These are phyloP conservation scores for Astragalus membranaceus DNA, from an alignment of 306 rosid genomes.

Conservation along the genomic window DNA sequence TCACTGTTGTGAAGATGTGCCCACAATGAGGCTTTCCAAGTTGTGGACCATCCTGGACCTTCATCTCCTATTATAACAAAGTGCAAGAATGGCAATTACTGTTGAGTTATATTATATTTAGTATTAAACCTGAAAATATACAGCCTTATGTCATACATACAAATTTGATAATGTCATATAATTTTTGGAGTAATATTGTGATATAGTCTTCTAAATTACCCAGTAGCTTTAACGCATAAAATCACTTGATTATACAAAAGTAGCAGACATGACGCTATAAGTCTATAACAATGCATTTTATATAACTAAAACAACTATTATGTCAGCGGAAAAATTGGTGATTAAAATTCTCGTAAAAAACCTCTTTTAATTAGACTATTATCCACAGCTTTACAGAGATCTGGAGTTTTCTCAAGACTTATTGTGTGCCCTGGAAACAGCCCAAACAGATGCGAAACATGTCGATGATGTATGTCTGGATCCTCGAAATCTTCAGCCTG, in stretches of 20 bases:
- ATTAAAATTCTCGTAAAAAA: constrained; percentile 24
- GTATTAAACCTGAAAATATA: background rate
- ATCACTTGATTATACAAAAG: background rate
- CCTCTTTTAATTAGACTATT: constrained; percentile 76
- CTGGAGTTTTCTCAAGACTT: constrained; percentile 61
- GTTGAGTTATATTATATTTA: background rate
- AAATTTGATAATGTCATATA: background rate
- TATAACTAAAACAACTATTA: background rate
- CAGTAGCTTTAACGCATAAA: background rate
- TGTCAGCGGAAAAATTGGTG: background rate
- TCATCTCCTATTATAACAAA: constrained; percentile 76
- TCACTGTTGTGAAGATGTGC: constrained; percentile 82
- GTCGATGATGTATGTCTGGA: constrained; percentile 76
- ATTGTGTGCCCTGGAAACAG: constrained; percentile 89
- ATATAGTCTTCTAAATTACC: background rate
- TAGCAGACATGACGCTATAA: background rate
- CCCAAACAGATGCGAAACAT: constrained; percentile 81
- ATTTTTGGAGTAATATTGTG: background rate
- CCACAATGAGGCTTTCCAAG: constrained; percentile 81
- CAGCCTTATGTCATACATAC: background rate
- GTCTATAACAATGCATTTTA: background rate
- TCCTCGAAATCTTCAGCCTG: constrained; percentile 88
- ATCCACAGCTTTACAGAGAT: constrained; percentile 68
- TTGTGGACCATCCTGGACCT: constrained; percentile 99
- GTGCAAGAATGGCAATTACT: constrained; percentile 13